phyloP scores from a whole-genome alignment of 257 asterid genomes.

The Coffea eugenioides region DNA sequence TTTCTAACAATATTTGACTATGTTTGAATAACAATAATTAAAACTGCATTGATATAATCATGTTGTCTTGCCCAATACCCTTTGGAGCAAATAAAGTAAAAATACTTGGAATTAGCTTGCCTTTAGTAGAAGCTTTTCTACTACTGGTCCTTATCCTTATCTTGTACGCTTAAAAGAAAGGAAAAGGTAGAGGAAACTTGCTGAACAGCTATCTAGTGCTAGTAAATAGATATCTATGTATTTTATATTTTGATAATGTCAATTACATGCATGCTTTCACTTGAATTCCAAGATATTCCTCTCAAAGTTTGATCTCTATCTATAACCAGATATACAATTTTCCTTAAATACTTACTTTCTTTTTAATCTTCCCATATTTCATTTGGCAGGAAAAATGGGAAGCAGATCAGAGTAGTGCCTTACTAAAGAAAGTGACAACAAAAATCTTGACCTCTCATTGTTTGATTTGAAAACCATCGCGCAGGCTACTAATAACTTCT shows the following conservation, averaged over 20 bases:
- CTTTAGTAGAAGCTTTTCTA: not conserved
- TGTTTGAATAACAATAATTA: not conserved
- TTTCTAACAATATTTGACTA: not conserved
- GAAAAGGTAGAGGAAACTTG: not conserved
- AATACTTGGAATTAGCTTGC: slow-evolving; percentile 14
- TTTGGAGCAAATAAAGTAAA: not conserved
- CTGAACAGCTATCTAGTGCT: not conserved
- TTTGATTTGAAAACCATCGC: slow-evolving; percentile 26
- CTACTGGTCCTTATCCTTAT: not conserved
- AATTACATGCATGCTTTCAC: not conserved
- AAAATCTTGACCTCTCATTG: slow-evolving; percentile 38
- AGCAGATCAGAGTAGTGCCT: slow-evolving; percentile 2
- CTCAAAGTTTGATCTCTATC: no score
- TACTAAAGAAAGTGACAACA: not conserved
- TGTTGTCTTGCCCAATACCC: not conserved
- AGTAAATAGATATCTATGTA: not conserved
- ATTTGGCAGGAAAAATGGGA: not conserved
- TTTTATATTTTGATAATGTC: not conserved
- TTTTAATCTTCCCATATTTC: not conserved
- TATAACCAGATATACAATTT: no score
- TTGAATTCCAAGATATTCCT: no score
- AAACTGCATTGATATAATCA: no score
- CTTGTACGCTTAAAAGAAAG: not conserved
- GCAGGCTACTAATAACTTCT: slow-evolving; percentile 41
- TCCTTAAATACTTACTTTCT: not conserved